Evolutionary conservation across 2,329 filamentous ascomycete genomes (phyloP), one percentile per base, ranked within the genome.

Genomic region (Plectosphaerella plurivora): DNA sequence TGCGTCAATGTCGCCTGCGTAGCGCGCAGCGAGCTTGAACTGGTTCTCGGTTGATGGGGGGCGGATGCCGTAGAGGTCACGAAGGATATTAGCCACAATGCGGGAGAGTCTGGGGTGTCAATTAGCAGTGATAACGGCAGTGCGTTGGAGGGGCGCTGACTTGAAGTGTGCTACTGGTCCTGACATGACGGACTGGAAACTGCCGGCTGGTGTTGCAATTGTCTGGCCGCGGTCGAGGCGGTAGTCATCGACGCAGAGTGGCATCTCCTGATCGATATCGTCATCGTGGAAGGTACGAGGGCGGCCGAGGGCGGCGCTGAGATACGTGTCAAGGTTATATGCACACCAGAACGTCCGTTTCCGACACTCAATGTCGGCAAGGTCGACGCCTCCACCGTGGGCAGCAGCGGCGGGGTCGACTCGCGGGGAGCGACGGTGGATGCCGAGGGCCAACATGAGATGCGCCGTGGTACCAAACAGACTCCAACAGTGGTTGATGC

Each of bases 271-370:
- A 53, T 86, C 83, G 50, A 86, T 83, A 50, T 86, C 82, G 45
- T 86, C 82, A 47, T 86, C 81, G 54, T 83, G 83, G 45, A 86
- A 81, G 3, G 82, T 74, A 15, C 78, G 68, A 1, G 84, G 84
- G 16, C 83, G 71, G 2, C 84, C 84, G 9, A 86, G 73, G 50
- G 82, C 78, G 18, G 81, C 78, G 50, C 82, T 82, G 4, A 88
- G 70, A 54, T 87, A 86, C 41, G 79, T 83, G 60, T 87, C 82
- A 3, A 87, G 66, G 15, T 76, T 80, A 59, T 87, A 87, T 0
- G 80, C 78, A 35, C 78, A 81, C 84, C 84, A 87, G 48, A 87
- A 86, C 0, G 81, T 72, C 1, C 73, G 61, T 22, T 68, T 66
- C 3, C 71, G 63, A 51, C 68, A 71, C 52, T 74, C 69, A 0